Evolutionary conservation across 352 stramenopile species (phyloP).

Genomic region (Globisporangium splendens): DNA sequence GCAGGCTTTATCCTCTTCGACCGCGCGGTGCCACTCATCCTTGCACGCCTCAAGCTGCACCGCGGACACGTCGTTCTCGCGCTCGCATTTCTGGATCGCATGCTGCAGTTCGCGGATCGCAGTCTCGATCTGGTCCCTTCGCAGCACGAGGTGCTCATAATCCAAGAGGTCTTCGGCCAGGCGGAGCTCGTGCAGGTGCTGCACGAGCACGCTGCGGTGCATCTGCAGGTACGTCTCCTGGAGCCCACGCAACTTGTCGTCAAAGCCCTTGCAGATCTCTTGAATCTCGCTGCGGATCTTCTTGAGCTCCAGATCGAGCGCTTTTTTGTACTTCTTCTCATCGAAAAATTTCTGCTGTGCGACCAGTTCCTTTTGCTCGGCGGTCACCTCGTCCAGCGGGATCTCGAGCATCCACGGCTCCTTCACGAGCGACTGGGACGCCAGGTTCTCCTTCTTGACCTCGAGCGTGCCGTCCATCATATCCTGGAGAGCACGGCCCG

Average conservation of each 20-base stretch:
- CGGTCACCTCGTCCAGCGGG: constrained; percentile 68
- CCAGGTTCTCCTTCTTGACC: constrained; percentile 77
- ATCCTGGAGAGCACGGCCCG: constrained; percentile 73
- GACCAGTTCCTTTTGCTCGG: constrained; percentile 72
- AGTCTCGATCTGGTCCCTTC: constrained; percentile 22
- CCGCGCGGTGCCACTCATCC: constrained; percentile 61
- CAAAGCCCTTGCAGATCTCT: constrained; percentile 80
- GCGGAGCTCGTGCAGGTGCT: constrained; percentile 71
- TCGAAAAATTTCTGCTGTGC: constrained; percentile 76
- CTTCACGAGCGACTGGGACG: constrained; percentile 61
- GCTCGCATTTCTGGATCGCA: constrained; percentile 22
- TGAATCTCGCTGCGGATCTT: constrained; percentile 78
- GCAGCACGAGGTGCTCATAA: constrained; percentile 43
- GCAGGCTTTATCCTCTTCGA: constrained; percentile 65
- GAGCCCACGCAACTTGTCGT: constrained; percentile 76
- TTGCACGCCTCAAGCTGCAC: constrained; percentile 46
- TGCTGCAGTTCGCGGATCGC: constrained; percentile 19
- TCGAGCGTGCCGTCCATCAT: constrained; percentile 95
- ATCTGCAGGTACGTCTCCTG: constrained; percentile 56
- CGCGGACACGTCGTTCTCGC: constrained; percentile 48
- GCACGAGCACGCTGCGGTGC: constrained; percentile 41
- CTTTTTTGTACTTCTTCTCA: constrained; percentile 89
- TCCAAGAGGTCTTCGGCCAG: constrained; percentile 51
- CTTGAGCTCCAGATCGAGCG: constrained; percentile 86
- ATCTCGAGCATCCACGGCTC: constrained; percentile 88